Conservation (phyloP, 176 grass and related monocot species). For the Raddia guianensis region DNA sequence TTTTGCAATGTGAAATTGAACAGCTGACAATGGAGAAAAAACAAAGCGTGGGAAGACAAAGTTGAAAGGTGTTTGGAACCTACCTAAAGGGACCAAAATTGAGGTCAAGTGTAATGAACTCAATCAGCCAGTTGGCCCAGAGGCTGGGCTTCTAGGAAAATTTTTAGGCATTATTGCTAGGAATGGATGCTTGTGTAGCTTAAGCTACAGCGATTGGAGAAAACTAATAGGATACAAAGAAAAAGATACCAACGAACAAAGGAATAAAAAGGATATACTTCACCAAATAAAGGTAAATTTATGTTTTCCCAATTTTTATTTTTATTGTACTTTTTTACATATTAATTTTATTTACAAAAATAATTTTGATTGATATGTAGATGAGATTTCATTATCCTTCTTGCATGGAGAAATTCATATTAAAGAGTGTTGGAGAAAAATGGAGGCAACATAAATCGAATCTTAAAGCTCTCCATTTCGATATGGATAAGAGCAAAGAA, state of each 20-base stretch:
- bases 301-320: background rate
- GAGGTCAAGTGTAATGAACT: constrained; percentile 18
- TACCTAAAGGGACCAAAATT: constrained; percentile 9
- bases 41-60: background rate
- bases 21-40: background rate
- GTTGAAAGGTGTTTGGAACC: constrained; percentile 17
- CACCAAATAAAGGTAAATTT: constrained; percentile 12
- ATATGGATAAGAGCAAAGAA: constrained; percentile 11
- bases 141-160: background rate
- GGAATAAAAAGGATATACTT: constrained; percentile 8
- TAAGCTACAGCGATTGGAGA: constrained; percentile 13
- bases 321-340: background rate
- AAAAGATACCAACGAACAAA: background rate
- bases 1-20: background rate
- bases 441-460: constrained; percentile 23
- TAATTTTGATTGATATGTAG: background rate
- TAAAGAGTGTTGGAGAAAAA: constrained; percentile 1
- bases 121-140: background rate
- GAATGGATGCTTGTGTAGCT: constrained; percentile 11
- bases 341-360: background rate
- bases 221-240: background rate
- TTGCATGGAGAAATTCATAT: constrained; percentile 9
- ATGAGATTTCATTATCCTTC: constrained; percentile 33
- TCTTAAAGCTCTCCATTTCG: constrained; percentile 4
- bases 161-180: constrained; percentile 28